Evolutionary conservation across 495 filamentous ascomycete genomes (phyloP).

Genomic region (Tricharina praecox): DNA sequence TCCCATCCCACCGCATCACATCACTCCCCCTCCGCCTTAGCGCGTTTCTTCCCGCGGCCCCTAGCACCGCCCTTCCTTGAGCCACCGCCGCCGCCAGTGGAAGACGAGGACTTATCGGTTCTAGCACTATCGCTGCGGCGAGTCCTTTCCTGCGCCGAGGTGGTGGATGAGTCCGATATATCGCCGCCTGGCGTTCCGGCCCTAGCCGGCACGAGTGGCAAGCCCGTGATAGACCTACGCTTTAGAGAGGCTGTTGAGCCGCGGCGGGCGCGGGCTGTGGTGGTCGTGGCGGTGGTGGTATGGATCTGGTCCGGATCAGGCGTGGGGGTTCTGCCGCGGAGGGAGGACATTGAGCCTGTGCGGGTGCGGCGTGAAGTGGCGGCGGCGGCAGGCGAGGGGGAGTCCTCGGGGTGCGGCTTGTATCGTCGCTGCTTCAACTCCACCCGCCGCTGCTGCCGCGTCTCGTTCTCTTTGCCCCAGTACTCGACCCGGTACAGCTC

Average conservation of each 20-base stretch:
- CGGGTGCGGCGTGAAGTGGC: not conserved
- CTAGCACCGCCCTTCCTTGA: not conserved
- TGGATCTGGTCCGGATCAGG: constrained; percentile 15
- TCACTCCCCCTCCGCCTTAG: not conserved
- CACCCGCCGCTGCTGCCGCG: constrained; percentile 52
- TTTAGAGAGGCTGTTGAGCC: constrained; percentile 5
- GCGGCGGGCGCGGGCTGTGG: not conserved
- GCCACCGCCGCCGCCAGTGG: not conserved
- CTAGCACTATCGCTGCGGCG: constrained; percentile 3
- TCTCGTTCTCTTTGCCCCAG: constrained; percentile 92
- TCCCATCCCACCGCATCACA: no score
- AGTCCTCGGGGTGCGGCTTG: not conserved
- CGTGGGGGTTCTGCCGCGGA: constrained; percentile 8
- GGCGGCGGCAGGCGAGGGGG: not conserved
- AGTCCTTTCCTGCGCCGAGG: constrained; percentile 12
- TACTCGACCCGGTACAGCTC: constrained; percentile 83
- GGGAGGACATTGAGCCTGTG: constrained; percentile 11
- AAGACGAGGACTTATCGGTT: constrained; percentile 4
- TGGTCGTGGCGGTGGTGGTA: no score
- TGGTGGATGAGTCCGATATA: constrained; percentile 20
- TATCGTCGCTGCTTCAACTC: constrained; percentile 33
- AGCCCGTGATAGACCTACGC: constrained; percentile 10
- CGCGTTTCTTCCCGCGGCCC: constrained; percentile 1
- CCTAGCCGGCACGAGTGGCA: constrained; percentile 13
- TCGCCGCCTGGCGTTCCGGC: constrained; percentile 10